These are phyloP conservation scores for Sphaceloma murrayae DNA, from an alignment of 2,329 filamentous ascomycete species.

Conservation along the genomic window DNA sequence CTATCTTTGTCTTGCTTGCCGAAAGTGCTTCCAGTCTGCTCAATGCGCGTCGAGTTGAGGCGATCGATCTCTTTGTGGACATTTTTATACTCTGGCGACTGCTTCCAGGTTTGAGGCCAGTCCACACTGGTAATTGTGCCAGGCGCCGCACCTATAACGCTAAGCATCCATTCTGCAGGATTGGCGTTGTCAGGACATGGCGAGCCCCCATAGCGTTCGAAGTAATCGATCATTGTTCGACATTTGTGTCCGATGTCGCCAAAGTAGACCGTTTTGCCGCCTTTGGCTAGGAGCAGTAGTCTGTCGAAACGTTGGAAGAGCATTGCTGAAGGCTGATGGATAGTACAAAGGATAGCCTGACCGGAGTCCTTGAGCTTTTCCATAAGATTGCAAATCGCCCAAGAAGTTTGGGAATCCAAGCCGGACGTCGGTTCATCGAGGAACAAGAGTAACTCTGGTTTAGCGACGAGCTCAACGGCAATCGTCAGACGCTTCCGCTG, in stretches of 20 bases:
- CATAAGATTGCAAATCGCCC: conserved; percentile 70
- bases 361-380: conserved; percentile 67
- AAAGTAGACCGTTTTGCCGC: conserved; percentile 77
- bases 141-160: too few relatives aligned
- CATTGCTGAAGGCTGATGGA: conserved; percentile 79
- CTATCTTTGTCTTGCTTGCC: conserved; percentile 30
- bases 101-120: conserved; percentile 35
- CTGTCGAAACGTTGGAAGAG: conserved; percentile 85
- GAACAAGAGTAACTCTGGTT: conserved; percentile 66
- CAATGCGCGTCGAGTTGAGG: conserved; percentile 29
- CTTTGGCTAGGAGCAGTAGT: conserved; percentile 65
- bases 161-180: conserved; percentile 71
- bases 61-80: conserved; percentile 33
- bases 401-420: conserved; percentile 61
- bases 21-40: conserved; percentile 26
- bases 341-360: conserved; percentile 82
- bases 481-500: conserved; percentile 60
- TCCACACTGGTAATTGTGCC: conserved; percentile 33
- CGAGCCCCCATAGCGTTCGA: conserved; percentile 48
- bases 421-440: conserved; percentile 71
- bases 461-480: conserved; percentile 51
- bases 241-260: conserved; percentile 74
- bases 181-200: conserved; percentile 49
- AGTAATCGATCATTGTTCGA: conserved; percentile 53
- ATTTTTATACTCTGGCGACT: conserved; percentile 24